phyloP scores from a whole-genome alignment of 2,329 filamentous ascomycete species.

The Trichoderma arundinaceum region DNA sequence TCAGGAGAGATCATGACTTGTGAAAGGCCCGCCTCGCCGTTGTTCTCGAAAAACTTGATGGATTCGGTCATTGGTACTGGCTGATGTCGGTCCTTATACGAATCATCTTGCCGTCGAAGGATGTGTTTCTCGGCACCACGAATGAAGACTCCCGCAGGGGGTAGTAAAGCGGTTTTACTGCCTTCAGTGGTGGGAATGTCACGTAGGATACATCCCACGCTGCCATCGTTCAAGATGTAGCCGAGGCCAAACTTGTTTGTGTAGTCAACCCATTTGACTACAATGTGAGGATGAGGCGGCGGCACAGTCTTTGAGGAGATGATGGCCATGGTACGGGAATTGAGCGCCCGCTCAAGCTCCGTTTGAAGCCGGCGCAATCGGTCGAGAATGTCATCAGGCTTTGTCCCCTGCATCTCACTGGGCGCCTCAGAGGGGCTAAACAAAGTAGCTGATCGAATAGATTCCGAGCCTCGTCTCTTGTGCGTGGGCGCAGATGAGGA shows the following conservation, averaged over 20 bases:
- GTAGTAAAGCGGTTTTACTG: conserved; percentile 58
- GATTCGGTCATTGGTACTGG: conserved; percentile 66
- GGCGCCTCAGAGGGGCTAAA: conserved; percentile 62
- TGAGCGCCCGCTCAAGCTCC: conserved; percentile 67
- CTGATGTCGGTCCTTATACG: conserved; percentile 63
- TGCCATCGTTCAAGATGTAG: conserved; percentile 82
- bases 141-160: conserved; percentile 74
- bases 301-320: conserved; percentile 60
- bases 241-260: conserved; percentile 85
- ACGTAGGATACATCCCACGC: conserved; percentile 72
- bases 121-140: conserved; percentile 74
- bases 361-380: conserved; percentile 62
- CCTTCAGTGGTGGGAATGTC: conserved; percentile 61
- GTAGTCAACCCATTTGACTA: conserved; percentile 86
- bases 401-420: conserved; percentile 56
- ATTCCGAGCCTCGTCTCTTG: conserved; percentile 41
- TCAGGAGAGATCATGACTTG: conserved; percentile 69
- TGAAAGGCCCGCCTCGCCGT: conserved; percentile 66
- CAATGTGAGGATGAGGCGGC: conserved; percentile 65
- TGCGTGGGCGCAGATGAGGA: conserved; percentile 36
- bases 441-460: conserved; percentile 53
- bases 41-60: conserved; percentile 77
- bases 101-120: conserved; percentile 61
- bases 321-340: conserved; percentile 66
- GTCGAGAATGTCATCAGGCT: conserved; percentile 63